Evolutionary conservation across 371 early-diverging fungal species (phyloP).

Genomic region (Mucor mucedo): DNA sequence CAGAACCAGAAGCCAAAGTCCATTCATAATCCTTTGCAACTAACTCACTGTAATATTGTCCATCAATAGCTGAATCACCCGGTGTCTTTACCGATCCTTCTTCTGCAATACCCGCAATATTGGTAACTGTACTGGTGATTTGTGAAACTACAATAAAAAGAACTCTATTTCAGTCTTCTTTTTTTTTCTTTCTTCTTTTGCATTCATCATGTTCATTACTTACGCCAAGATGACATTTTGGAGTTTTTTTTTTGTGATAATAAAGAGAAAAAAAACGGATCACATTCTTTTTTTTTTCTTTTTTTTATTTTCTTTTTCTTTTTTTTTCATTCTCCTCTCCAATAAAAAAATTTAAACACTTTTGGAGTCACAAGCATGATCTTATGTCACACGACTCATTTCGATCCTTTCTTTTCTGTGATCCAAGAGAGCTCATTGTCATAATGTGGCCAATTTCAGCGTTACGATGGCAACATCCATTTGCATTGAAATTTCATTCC

Average conservation of each 20-base stretch:
- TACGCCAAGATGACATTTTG: slow-evolving; percentile 31
- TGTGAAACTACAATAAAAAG: slow-evolving; percentile 45
- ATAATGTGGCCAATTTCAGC: too few relatives aligned
- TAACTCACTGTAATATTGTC: slow-evolving; percentile 61
- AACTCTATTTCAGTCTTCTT: not conserved
- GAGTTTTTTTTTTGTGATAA: not conserved
- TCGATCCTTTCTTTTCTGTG: too few relatives aligned
- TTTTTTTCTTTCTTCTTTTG: not conserved
- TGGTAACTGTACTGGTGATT: slow-evolving; percentile 53
- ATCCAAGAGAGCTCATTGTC: too few relatives aligned
- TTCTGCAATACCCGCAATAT: slow-evolving; percentile 45
- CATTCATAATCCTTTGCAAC: slow-evolving; percentile 73
- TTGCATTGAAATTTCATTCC: too few relatives aligned
- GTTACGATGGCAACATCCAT: too few relatives aligned
- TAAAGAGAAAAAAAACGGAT: not conserved
- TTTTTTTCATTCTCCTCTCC: not conserved
- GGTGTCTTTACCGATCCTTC: slow-evolving; percentile 53
- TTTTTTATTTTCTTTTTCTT: too few relatives aligned
- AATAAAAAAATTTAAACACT: too few relatives aligned
- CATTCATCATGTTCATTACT: not conserved
- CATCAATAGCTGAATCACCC: slow-evolving; percentile 61
- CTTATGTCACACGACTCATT: too few relatives aligned
- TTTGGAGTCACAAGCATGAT: too few relatives aligned
- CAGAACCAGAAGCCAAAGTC: slow-evolving; percentile 73
- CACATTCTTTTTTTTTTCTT: not conserved